phyloP scores from a whole-genome alignment of 805 yeast genomes.

The Candida argentea region DNA sequence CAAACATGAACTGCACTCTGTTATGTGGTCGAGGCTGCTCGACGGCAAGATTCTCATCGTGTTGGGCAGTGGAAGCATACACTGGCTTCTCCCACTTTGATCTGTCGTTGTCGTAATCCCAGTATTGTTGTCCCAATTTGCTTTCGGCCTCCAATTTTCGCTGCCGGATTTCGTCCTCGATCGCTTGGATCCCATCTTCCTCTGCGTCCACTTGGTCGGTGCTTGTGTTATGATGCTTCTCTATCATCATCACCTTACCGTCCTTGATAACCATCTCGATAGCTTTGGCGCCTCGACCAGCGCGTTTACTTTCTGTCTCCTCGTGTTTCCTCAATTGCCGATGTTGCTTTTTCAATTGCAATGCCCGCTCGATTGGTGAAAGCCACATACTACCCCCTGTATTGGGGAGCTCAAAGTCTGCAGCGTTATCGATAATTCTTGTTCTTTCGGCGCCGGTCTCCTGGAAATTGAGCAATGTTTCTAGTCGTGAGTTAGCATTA shows the following conservation, averaged over 20 bases:
- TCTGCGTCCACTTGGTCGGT: conserved; percentile 12
- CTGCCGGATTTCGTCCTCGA: conserved; percentile 21
- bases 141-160: conserved; percentile 18
- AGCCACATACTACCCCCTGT: conserved; percentile 62
- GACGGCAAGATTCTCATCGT: conserved; percentile 1
- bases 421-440: conserved; percentile 82
- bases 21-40: conserved; percentile 3
- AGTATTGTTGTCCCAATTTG: conserved; percentile 27
- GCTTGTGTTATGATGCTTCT: conserved; percentile 11
- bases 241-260: conserved; percentile 67
- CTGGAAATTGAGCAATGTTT: conserved; percentile 69
- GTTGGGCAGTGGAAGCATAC: conserved; percentile 17
- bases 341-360: conserved; percentile 81
- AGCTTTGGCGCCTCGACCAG: conserved; percentile 67
- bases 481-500: conserved; percentile 65
- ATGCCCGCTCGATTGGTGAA: conserved; percentile 75
- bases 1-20: conserved; percentile 18
- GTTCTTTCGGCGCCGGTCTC: conserved; percentile 85
- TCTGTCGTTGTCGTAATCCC: conserved; percentile 54
- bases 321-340: conserved; percentile 57
- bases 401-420: conserved; percentile 68
- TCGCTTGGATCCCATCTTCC: conserved; percentile 26
- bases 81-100: conserved; percentile 46
- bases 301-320: conserved; percentile 40
- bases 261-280: conserved; percentile 71